Conservation (phyloP, 805 yeast species). For the Suhomyces tanzawaensis region DNA sequence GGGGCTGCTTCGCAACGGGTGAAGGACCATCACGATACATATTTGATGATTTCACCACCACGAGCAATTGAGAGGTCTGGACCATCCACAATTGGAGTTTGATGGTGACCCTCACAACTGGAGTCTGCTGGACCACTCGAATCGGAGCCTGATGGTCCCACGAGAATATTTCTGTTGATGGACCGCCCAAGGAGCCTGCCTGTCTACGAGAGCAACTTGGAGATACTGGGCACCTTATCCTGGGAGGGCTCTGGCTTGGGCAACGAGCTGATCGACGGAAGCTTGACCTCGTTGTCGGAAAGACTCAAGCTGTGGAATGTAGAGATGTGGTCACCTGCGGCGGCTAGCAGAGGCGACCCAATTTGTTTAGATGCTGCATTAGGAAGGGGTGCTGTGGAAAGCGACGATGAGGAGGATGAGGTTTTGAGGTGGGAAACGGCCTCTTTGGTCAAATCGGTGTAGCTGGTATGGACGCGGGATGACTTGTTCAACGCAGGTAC, state of each 20-base stretch:
- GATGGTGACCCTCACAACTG: too few relatives aligned
- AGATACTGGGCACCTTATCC: constrained; percentile 14
- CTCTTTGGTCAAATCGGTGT: constrained; percentile 2
- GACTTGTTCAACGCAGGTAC: constrained; percentile 3
- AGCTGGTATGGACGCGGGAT: constrained; percentile 3
- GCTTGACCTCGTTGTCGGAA: constrained; percentile 11
- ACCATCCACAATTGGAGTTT: too few relatives aligned
- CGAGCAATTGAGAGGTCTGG: too few relatives aligned
- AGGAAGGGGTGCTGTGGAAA: neutral
- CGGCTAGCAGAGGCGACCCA: constrained; percentile 1
- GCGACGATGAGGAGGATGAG: neutral
- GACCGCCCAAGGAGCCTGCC: too few relatives aligned
- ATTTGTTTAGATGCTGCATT: neutral
- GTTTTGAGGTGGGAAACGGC: neutral
- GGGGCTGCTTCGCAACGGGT: too few relatives aligned
- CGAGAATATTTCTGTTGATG: too few relatives aligned
- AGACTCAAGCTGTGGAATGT: constrained; percentile 11
- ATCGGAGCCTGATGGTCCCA: too few relatives aligned
- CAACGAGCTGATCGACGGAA: constrained; percentile 8
- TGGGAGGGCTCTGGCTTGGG: constrained; percentile 2
- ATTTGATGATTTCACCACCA: too few relatives aligned
- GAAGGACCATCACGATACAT: too few relatives aligned
- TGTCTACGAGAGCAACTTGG: constrained; percentile 6
- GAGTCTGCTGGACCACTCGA: too few relatives aligned
- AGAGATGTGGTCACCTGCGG: constrained; percentile 6